These are phyloP conservation scores for Rosa rugosa DNA, from an alignment of 306 rosid species.

Conservation along the genomic window DNA sequence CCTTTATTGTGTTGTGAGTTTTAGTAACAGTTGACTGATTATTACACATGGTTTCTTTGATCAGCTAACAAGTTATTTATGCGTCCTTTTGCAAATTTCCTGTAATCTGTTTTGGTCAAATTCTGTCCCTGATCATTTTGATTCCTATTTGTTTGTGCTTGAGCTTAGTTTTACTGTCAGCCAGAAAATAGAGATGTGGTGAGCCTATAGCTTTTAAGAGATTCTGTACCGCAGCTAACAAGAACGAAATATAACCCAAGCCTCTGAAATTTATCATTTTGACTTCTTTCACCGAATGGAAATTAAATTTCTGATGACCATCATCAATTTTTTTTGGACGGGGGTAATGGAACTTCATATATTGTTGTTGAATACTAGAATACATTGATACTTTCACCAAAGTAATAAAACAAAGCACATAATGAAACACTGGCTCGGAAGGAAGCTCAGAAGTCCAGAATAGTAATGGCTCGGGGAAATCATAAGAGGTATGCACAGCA, in stretches of 20 bases:
- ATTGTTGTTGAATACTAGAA: background rate
- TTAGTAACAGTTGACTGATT: background rate
- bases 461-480: background rate
- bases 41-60: background rate
- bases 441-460: background rate
- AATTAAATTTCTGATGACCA: background rate
- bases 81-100: background rate
- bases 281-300: background rate
- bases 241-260: background rate
- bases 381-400: background rate
- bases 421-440: background rate
- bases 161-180: background rate
- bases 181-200: background rate
- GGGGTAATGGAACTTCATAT: background rate
- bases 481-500: background rate
- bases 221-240: background rate
- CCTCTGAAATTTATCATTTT: background rate
- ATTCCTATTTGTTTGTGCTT: background rate
- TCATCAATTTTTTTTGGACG: background rate
- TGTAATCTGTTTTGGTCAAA: background rate
- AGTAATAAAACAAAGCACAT: background rate
- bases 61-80: too few species aligned
- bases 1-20: background rate
- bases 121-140: background rate
- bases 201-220: background rate